Evolutionary conservation across 192 early-diverging fungal species (phyloP), one percentile per base, ranked within the genome.

Genomic region (Podila epigama): DNA sequence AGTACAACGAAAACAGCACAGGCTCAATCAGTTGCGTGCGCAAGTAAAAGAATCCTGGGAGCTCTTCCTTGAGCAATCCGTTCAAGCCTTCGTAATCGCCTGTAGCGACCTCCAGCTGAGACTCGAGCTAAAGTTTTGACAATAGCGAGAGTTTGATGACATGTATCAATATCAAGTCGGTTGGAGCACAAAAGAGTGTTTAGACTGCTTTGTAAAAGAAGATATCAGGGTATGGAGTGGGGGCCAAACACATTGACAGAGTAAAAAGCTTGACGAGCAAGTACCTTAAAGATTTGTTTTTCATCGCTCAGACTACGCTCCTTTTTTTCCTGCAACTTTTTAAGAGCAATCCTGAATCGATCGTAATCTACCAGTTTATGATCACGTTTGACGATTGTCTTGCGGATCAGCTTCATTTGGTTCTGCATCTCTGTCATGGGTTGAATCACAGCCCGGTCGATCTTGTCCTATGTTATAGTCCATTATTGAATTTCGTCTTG

Each of bases 351-450:
- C 25, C 88, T 78, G 78, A 90, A 90, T 35, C 97, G 87, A 78
- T 99, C 97, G 69, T 93, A 98, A 79, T 99, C 97, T 3, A 96
- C 70, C 37, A 94, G 79, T 79, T 99, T 99, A 82, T 96, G 95
- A 28, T 89, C 86, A 29, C 96, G 90, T 83, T 99, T 99, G 4
- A 87, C 84, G 55, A 98, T 94, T 7, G 92, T 84, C 73, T 92
- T 92, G 79, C 89, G 87, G 36, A 98, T 92, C 53, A 87, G 82
- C 53, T 92, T 89, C 79, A 94, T 82, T 56, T 97, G 73, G 4
- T 82, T 75, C 50, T 95, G 82, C 63, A 93, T 86, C 59, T 97
- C 94, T 16, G 82, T 75, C 27, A 90, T 63, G 0, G 97, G 97
- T 3, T 80, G 81, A 9, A 98, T 86, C 6, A 98, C 87, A 11